A percentile compares a stretch with the other conserved stretches of the same genome.
Evolutionary conservation across 441 rosid genomes (phyloP).

Genomic region (Populus hybrid): DNA sequence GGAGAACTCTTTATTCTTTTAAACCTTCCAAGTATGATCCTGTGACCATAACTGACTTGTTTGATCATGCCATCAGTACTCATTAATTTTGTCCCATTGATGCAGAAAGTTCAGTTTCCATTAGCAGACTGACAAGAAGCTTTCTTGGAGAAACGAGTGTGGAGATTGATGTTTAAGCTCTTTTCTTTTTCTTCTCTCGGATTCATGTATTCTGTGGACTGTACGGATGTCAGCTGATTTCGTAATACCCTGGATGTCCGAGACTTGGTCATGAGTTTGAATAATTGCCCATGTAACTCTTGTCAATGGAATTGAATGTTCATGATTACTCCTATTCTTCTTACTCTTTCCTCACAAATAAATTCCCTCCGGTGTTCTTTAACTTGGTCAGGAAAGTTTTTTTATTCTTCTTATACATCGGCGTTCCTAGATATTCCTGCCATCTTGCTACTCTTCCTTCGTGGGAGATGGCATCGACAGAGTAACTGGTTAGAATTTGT

Average conservation of each 20-base stretch:
- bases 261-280: background rate
- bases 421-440: background rate
- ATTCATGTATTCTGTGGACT: background rate
- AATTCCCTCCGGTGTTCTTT: background rate
- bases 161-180: background rate
- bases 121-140: background rate
- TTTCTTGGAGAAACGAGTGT: background rate
- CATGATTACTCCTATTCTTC: background rate
- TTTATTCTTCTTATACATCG: background rate
- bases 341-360: background rate
- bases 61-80: background rate
- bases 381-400: background rate
- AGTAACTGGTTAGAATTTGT: background rate
- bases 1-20: too few species aligned
- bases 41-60: background rate
- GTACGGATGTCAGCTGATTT: background rate
- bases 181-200: background rate
- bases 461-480: background rate
- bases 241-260: background rate
- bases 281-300: background rate
- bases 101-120: constrained; percentile 18
- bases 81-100: background rate
- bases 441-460: background rate
- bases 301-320: background rate
- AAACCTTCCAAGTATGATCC: background rate